Evolutionary conservation across 1,284 basidiomycete genomes (phyloP), one percentile per base, ranked within the genome.

Genomic region (Hemileia vastatrix): DNA sequence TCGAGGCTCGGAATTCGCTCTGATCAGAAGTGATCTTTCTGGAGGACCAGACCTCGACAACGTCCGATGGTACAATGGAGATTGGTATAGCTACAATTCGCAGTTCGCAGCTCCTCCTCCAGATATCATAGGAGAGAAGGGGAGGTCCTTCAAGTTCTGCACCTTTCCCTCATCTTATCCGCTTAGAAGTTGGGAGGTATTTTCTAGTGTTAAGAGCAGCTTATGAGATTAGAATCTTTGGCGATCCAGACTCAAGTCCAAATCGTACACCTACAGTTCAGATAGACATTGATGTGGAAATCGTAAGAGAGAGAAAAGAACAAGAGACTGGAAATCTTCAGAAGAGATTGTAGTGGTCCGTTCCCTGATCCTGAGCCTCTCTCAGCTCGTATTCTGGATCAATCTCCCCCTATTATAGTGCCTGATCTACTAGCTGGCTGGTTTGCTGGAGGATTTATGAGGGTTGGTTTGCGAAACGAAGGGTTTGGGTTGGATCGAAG

Each of bases 81-180:
- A 70, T 53, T 67, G 59, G 64, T 70, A 70, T 58, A 66, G 64
- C 27, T 70, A 70, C 59, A 67, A 67, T 6, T 24, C 48, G 9
- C 23, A 50, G 13, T 24, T 13, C 31, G 9, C 13, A 32, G 23
- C 48, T 24, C 11, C n/a, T 15, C 11, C 9, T 11, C 27, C 27
- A 27, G 63, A 60, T 23, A 62, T 57, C 0, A 60, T 64, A 36
- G 63, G 1, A 49, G 54, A 4, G 59, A 68, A 24, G 54, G 52
- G 31, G 8, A 11, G 11, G 31, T 21, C 3, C 23, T 1, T 11
- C n/a, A n/a, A n/a, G n/a, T n/a, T n/a, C n/a, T n/a, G n/a, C n/a
- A n/a, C n/a, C n/a, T n/a, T n/a, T n/a, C n/a, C n/a, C n/a, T n/a
- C n/a, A n/a, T n/a, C n/a, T n/a, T n/a, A n/a, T n/a, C n/a, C n/a